Conservation (phyloP, 305 asterid species). For the Fraxinus greggii region DNA sequence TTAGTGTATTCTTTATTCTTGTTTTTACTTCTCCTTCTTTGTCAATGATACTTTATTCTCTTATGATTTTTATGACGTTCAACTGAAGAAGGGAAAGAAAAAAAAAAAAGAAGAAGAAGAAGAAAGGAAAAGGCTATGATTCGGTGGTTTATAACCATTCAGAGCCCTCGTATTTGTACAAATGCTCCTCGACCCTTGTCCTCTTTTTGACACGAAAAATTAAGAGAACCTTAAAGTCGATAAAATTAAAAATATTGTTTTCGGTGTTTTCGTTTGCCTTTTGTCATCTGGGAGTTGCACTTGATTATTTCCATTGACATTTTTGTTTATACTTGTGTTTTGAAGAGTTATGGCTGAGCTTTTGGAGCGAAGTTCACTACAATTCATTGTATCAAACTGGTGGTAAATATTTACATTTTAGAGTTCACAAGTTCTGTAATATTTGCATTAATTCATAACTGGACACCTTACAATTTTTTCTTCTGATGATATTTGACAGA, state of each 20-base stretch:
- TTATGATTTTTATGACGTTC: background rate
- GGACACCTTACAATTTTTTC: background rate
- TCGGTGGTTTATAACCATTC: background rate
- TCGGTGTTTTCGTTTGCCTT: background rate
- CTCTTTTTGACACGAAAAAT: background rate
- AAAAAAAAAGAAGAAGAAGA: too few species aligned
- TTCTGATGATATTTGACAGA: conserved; percentile 39
- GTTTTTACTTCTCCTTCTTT: background rate
- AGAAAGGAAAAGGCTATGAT: background rate
- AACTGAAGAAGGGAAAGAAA: background rate
- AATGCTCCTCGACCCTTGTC: background rate
- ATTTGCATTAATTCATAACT: background rate
- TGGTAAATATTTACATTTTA: conserved; percentile 39
- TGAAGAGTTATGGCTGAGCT: conserved; percentile 88
- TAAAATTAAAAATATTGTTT: background rate
- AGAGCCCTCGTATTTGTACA: background rate
- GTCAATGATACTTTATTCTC: background rate
- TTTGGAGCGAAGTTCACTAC: conserved; percentile 96
- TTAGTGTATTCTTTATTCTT: background rate
- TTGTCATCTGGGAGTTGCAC: background rate
- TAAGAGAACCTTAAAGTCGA: background rate
- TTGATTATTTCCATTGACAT: background rate
- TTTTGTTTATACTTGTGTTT: background rate
- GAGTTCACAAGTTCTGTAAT: background rate
- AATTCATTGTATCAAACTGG: conserved; percentile 80